phyloP scores from a whole-genome alignment of 768 basidiomycete genomes.

The Sistotremastrum niveocremeum region DNA sequence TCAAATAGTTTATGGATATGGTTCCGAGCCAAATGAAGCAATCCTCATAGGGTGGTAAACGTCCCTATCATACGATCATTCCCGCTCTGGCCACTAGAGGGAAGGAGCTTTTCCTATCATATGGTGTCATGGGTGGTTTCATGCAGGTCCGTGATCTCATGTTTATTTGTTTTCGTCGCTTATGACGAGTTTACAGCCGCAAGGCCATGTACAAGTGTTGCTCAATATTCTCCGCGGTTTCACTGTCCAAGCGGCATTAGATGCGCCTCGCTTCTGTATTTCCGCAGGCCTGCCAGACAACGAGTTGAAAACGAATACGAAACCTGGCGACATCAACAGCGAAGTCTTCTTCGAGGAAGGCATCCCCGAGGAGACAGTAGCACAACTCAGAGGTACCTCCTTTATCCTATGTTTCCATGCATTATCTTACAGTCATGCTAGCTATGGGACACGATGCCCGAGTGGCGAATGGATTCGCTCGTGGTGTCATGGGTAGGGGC shows the following conservation, averaged over 20 bases:
- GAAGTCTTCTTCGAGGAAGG: slow-evolving; percentile 86
- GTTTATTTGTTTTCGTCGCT: slow-evolving; percentile 3
- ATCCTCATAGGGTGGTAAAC: slow-evolving; percentile 53
- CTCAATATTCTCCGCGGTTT: slow-evolving; percentile 82
- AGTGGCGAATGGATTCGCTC: slow-evolving; percentile 40
- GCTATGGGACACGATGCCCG: slow-evolving; percentile 86
- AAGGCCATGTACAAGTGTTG: slow-evolving; percentile 92
- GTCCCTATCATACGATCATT: slow-evolving; percentile 89
- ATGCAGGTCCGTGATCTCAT: slow-evolving; percentile 48
- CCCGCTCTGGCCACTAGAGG: slow-evolving; percentile 73
- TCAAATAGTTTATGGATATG: background rate
- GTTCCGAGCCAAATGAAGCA: background rate
- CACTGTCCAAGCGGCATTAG: slow-evolving; percentile 79
- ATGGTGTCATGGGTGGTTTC: slow-evolving; percentile 86
- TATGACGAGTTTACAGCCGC: slow-evolving; percentile 39
- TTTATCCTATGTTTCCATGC: background rate
- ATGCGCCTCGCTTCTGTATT: slow-evolving; percentile 94
- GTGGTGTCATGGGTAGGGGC: slow-evolving; percentile 66
- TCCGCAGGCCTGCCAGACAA: slow-evolving; percentile 66
- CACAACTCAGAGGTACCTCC: slow-evolving; percentile 46
- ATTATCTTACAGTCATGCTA: slow-evolving; percentile 16
- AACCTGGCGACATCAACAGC: slow-evolving; percentile 60
- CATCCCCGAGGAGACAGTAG: slow-evolving; percentile 47
- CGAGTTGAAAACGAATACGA: slow-evolving; percentile 26
- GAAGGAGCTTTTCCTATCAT: slow-evolving; percentile 75